Base-by-base conservation (phyloP, 2,329 filamentous ascomycete species). In the Eutypella sp. region DNA sequence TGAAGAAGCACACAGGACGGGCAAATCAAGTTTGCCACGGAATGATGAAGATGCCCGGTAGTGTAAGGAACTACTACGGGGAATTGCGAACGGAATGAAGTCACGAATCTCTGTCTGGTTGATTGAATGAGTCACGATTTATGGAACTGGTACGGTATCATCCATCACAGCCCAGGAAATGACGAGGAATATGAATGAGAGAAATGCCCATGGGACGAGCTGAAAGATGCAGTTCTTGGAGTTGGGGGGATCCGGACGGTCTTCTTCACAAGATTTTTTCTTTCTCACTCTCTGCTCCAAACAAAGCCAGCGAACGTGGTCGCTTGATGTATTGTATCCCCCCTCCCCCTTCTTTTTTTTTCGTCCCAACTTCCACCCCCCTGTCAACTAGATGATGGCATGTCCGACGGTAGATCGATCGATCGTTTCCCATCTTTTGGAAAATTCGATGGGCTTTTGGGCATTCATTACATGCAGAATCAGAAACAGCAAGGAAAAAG, bases 61-160 rank as follows among this genome's bases (percentile, higher is more conserved):
- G 36, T 53, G 53, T 52, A 55, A 39, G 47, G 52, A 38, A 53
- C 47, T 50, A 50, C 51, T n/a, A n/a, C n/a, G n/a, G 47, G 23
- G 40, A 29, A 47, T 47, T 52, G 47, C 46, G 47, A 45, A 45
- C 53, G 49, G 42, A 51, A 61, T 47, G 58, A 60, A 52, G n/a
- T 49, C 44, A 58, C 50, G 57, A 53, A 43, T 53, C 52, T 50
- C 25, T 52, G 42, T 45, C 41, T 50, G 19, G 42, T 44, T 42
- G 42, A 34, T 44, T 45, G 46, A 37, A 34, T 37, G 41, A 37
- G 44, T 49, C 38, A 46, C 41, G 42, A 41, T 44, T 49, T 47
- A 47, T 40, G n/a, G n/a, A n/a, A n/a, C n/a, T n/a, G n/a, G n/a
- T n/a, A n/a, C n/a, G n/a, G n/a, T n/a, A n/a, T n/a, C n/a, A n/a